Evolutionary conservation across 2,329 filamentous ascomycete genomes (phyloP).

Genomic region (Talaromyces piceae): DNA sequence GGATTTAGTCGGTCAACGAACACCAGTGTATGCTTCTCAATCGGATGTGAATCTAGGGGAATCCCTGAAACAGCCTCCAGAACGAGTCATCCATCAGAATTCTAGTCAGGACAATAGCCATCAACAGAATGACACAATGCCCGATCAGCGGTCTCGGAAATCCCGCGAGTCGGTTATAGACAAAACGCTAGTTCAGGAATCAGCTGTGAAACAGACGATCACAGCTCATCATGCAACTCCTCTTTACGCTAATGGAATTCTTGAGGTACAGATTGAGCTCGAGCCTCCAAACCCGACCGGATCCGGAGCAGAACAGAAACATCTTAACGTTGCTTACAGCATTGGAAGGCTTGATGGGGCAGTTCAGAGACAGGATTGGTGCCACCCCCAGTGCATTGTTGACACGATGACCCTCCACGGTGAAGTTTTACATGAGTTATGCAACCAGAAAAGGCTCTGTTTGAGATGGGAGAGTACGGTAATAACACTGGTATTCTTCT

Average conservation of each 20-base stretch:
- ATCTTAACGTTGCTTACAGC: not conserved
- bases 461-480: not conserved
- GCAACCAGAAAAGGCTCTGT: constrained; percentile 1
- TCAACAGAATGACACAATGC: not conserved
- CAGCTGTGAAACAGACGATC: not conserved
- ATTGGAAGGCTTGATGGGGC: constrained; percentile 1
- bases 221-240: not conserved
- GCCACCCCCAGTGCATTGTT: constrained; percentile 2
- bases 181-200: not conserved
- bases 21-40: no score
- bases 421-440: constrained; percentile 2
- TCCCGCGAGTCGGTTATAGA: not conserved
- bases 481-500: not conserved
- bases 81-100: no score
- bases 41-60: no score
- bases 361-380: not conserved
- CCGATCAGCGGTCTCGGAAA: not conserved
- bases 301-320: not conserved
- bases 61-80: no score
- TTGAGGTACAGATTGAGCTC: constrained; percentile 6
- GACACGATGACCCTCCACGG: not conserved
- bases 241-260: not conserved
- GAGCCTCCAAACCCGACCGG: not conserved
- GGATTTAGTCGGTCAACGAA: no score
- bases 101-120: no score